phyloP scores from a whole-genome alignment of 805 yeast species.

The Starmerella ratchasimensis region DNA sequence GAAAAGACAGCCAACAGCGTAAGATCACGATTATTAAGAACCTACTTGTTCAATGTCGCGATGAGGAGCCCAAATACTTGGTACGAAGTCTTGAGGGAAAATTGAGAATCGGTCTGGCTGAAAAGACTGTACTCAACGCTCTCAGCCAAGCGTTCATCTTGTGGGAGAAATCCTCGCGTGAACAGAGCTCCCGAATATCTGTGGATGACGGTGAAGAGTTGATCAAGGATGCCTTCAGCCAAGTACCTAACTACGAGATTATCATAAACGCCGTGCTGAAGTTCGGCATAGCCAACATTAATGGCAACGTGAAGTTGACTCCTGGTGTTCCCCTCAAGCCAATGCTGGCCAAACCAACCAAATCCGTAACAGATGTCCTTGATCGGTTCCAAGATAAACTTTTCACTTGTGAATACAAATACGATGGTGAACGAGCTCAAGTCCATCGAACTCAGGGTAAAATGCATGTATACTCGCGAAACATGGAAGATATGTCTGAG shows the following conservation, averaged over 20 bases:
- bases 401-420: slow-evolving; percentile 92
- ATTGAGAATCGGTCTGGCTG: slow-evolving; percentile 84
- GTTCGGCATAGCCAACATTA: slow-evolving; percentile 52
- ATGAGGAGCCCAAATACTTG: slow-evolving; percentile 77
- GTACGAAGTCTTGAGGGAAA: slow-evolving; percentile 88
- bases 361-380: slow-evolving; percentile 78
- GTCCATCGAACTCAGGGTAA: slow-evolving; percentile 58
- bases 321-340: slow-evolving; percentile 96
- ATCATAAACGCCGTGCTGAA: slow-evolving; percentile 53
- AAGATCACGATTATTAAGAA: slow-evolving; percentile 70
- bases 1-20: slow-evolving; percentile 64
- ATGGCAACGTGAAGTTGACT: slow-evolving; percentile 55
- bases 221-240: slow-evolving; percentile 75
- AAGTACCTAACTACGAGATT: slow-evolving; percentile 78
- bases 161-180: slow-evolving; percentile 32
- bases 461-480: slow-evolving; percentile 74
- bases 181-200: slow-evolving; percentile 11
- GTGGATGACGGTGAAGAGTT: slow-evolving; percentile 28
- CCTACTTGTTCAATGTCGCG: slow-evolving; percentile 73
- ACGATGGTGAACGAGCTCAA: slow-evolving; percentile 97
- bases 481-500: slow-evolving; percentile 93
- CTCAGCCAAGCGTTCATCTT: slow-evolving; percentile 69
- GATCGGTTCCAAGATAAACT: slow-evolving; percentile 74
- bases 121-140: slow-evolving; percentile 74
- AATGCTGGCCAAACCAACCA: slow-evolving; percentile 96